Percentiles rank a stretch among this genome's conserved stretches.
Evolutionary conservation across 768 basidiomycete species (phyloP).

Genomic region (Cystofilobasidium bisporidii): DNA sequence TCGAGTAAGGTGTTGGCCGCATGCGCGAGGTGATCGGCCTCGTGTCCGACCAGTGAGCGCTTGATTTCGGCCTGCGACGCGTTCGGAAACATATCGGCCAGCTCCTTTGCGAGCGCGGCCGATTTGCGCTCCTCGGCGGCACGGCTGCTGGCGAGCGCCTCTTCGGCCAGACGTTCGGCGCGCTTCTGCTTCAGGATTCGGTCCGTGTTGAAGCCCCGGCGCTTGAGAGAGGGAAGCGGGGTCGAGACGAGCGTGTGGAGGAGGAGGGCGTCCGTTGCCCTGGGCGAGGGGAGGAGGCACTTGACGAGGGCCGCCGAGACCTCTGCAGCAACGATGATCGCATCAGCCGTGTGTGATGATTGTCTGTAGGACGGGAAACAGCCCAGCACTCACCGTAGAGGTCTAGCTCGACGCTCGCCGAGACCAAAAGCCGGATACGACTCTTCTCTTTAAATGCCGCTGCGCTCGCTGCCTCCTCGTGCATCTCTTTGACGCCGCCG

Average conservation of each 20-base stretch:
- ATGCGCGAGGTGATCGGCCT: slow-evolving; percentile 14
- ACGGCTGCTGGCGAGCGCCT: slow-evolving; percentile 42
- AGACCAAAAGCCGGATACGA: slow-evolving; percentile 57
- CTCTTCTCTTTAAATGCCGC: slow-evolving; percentile 28
- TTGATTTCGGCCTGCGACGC: slow-evolving; percentile 29
- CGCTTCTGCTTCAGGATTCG: slow-evolving; percentile 77
- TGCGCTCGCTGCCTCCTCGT: slow-evolving; percentile 28
- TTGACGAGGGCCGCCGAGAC: slow-evolving; percentile 76
- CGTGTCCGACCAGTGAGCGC: slow-evolving; percentile 13
- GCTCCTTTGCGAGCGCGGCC: slow-evolving; percentile 60
- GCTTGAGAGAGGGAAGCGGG: slow-evolving; percentile 35
- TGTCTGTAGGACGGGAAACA: no score
- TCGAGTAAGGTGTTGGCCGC: slow-evolving; percentile 27
- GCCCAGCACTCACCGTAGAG: slow-evolving; percentile 60
- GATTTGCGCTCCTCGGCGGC: slow-evolving; percentile 47
- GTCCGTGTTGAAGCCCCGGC: slow-evolving; percentile 43
- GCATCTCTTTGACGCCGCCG: slow-evolving; percentile 19
- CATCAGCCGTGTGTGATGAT: no score
- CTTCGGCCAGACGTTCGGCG: slow-evolving; percentile 45
- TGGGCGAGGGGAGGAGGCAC: slow-evolving; percentile 63
- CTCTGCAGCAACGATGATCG: slow-evolving; percentile 42
- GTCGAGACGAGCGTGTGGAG: slow-evolving; percentile 92
- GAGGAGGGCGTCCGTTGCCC: slow-evolving; percentile 75
- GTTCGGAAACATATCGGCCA: slow-evolving; percentile 49
- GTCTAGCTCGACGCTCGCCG: slow-evolving; percentile 63